Base-by-base conservation (phyloP, 192 early-diverging fungal genomes). In the Coemansia sp. region DNA sequence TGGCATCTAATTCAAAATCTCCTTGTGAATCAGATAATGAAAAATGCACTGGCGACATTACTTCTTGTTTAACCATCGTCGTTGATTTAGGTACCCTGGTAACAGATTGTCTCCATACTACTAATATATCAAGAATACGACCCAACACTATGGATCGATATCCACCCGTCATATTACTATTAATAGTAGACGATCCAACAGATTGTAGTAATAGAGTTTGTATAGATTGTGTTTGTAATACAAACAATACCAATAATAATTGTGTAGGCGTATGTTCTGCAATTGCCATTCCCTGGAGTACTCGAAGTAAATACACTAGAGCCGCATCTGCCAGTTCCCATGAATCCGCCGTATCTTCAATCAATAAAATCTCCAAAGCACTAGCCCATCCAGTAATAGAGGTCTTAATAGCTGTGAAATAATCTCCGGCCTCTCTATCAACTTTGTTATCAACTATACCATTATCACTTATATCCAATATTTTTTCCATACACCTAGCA, bases 301-400 rank as follows among this genome's bases (percentile, higher is more conserved):
- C 72, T 6, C 72, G 72, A 6, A 41, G 50, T 6, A 51, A 18
- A 28, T 75, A 75, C 51, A 59, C 67, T 19, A 75, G 49, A 22
- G 65, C 64, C 3, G 47, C 48, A 25, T 75, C 72, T 1, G 48
- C 60, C 18, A 68, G 64, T 10, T 9, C 34, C 64, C 72, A 75
- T 6, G 29, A 35, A 59, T 37, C 39, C 23, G 50, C 13, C 29
- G 23, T 9, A 19, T 27, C 4, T 50, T 53, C 63, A 3, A 18
- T 20, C 13, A 64, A 18, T 5, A 75, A 43, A 9, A 50, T 34
- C 19, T 30, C 32, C 28, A 75, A 28, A 19, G 65, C 56, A 17
- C 68, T 60, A 3, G 52, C 50, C 72, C 72, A 75, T 1, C 65
- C 56, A 3, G 10, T n/a, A 7, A 56, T 53, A 4, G 67, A 54